These are phyloP conservation scores for Saturnispora silvae DNA, from an alignment of 805 yeast species.

Conservation along the genomic window DNA sequence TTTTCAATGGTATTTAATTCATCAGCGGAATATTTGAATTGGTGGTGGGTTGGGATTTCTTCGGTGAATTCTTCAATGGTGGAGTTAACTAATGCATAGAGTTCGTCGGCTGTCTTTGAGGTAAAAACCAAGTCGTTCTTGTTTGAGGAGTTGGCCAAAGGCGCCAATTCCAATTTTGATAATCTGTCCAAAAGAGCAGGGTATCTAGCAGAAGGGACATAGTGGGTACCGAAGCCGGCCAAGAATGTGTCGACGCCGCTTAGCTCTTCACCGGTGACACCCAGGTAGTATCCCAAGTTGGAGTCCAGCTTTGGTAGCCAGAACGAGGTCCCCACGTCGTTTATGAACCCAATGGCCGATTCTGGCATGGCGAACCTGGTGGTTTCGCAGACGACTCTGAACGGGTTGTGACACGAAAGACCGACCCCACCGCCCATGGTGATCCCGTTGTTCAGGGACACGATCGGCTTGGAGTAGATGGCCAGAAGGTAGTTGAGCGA, in stretches of 20 bases:
- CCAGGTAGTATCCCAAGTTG: slow-evolving; percentile 73
- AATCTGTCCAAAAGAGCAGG: slow-evolving; percentile 55
- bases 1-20: slow-evolving; percentile 56
- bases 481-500: slow-evolving; percentile 69
- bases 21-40: slow-evolving; percentile 44
- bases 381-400: slow-evolving; percentile 85
- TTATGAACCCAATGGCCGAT: slow-evolving; percentile 90
- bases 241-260: slow-evolving; percentile 72
- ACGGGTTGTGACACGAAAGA: slow-evolving; percentile 78
- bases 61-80: slow-evolving; percentile 73
- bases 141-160: slow-evolving; percentile 14
- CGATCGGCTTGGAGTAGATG: slow-evolving; percentile 77
- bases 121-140: slow-evolving; percentile 13
- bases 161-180: slow-evolving; percentile 38
- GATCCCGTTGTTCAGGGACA: slow-evolving; percentile 82
- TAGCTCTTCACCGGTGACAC: slow-evolving; percentile 75
- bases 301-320: slow-evolving; percentile 77
- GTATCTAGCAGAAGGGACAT: slow-evolving; percentile 57
- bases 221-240: slow-evolving; percentile 87
- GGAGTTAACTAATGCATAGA: slow-evolving; percentile 49
- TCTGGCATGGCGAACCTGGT: slow-evolving; percentile 97
- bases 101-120: slow-evolving; percentile 23
- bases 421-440: slow-evolving; percentile 99
- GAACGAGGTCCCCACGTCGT: slow-evolving; percentile 91
- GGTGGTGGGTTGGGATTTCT: slow-evolving; percentile 51